Conservation (phyloP, 2,329 filamentous ascomycete species). For the Madurella fahalii region DNA sequence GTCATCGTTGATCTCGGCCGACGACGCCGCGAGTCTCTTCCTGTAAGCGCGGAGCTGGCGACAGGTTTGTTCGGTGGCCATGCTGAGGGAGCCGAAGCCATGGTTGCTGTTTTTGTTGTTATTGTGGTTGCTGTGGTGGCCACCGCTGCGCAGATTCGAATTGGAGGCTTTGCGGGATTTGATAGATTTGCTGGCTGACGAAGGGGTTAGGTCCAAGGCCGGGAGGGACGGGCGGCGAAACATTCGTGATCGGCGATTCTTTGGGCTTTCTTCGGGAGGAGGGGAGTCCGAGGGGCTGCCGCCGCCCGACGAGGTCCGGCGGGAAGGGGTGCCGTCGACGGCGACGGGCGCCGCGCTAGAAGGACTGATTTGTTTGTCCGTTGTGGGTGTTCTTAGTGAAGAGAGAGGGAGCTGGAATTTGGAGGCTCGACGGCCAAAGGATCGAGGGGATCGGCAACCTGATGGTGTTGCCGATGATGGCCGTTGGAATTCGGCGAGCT, state of each 20-base stretch:
- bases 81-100: slow-evolving; percentile 54
- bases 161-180: slow-evolving; percentile 46
- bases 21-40: slow-evolving; percentile 54
- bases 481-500: slow-evolving; percentile 74
- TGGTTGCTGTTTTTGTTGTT: slow-evolving; percentile 12
- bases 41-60: slow-evolving; percentile 59
- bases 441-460: slow-evolving; percentile 53
- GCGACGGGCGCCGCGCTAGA: slow-evolving; percentile 28
- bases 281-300: slow-evolving; percentile 41
- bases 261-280: slow-evolving; percentile 47
- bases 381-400: slow-evolving; percentile 38
- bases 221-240: slow-evolving; percentile 53
- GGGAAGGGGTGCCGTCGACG: slow-evolving; percentile 45
- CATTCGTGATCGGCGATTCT: slow-evolving; percentile 33
- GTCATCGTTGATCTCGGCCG: slow-evolving; percentile 52
- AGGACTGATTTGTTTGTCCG: slow-evolving; percentile 40
- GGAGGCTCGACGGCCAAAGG: slow-evolving; percentile 52
- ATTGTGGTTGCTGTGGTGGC: not conserved
- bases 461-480: slow-evolving; percentile 42
- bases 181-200: slow-evolving; percentile 18
- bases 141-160: slow-evolving; percentile 40
- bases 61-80: slow-evolving; percentile 61
- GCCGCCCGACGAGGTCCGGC: slow-evolving; percentile 41
- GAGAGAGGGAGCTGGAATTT: slow-evolving; percentile 41
- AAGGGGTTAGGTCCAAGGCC: slow-evolving; percentile 38